Percentiles rank a stretch among this genome's conserved stretches.
These are phyloP conservation scores for Cyclotella sp. DNA, from an alignment of 108 stramenopile species.

Conservation along the genomic window DNA sequence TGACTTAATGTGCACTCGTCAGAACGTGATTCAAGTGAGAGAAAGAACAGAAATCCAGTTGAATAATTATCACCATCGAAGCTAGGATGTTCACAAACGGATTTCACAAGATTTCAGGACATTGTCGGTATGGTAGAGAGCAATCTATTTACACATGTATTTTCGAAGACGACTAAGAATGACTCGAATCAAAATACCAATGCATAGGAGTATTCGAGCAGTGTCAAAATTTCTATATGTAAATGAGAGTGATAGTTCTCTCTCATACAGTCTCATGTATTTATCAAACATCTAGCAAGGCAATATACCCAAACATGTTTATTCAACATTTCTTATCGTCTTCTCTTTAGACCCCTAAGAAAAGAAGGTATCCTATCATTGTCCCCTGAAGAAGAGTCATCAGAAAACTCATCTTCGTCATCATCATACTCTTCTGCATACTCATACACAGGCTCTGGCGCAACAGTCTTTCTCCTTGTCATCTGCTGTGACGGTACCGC, in stretches of 20 bases:
- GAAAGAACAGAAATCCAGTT: no score
- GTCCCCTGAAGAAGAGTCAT: background rate
- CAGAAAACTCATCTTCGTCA: slow-evolving; percentile 4
- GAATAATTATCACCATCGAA: no score
- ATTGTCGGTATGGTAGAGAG: no score
- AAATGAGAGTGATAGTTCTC: slow-evolving; percentile 1
- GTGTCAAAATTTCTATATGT: no score
- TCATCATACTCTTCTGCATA: slow-evolving; percentile 1
- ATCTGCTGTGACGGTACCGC: slow-evolving; percentile 13
- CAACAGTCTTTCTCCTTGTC: slow-evolving; percentile 9
- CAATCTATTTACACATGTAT: no score
- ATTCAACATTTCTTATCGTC: slow-evolving; percentile 16
- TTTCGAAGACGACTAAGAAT: no score
- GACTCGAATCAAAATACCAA: no score
- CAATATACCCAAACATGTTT: background rate
- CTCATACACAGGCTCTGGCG: background rate
- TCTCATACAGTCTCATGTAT: background rate
- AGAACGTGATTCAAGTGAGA: no score
- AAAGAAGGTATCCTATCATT: slow-evolving; percentile 44
- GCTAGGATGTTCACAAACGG: no score
- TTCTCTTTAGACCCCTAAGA: slow-evolving; percentile 44
- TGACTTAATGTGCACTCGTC: no score
- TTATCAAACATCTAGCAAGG: background rate
- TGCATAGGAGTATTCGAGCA: no score
- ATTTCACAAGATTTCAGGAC: no score